Base-by-base conservation (phyloP, 352 stramenopile genomes). In the Pythium volutum region DNA sequence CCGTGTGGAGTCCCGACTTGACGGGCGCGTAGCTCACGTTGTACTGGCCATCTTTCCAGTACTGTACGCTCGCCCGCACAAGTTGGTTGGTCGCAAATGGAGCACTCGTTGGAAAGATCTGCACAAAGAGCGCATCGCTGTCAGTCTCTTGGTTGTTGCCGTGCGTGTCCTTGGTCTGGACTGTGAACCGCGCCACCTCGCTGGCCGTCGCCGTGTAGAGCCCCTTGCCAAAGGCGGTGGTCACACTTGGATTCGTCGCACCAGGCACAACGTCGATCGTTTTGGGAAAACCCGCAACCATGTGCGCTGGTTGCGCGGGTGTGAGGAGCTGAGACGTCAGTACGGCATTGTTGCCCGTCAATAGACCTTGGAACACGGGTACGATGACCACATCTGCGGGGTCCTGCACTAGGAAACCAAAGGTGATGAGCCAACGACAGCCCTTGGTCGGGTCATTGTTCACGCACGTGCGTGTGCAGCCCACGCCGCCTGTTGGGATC, bases 141-240 rank as follows among this genome's bases (percentile, higher is more conserved):
- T 31, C 67, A 42, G 84, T 73, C 34, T 91, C 77, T 25, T 71
- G 70, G 58, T 95, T 82, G 66, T 93, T 93, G 16, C 86, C 86
- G 39, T 91, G 81, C 0, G 82, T 93, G 51, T 93, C 86, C 45
- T 93, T 93, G 59, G 89, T 77, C 33, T 95, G 86, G 11, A 93
- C 74, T 20, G 75, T 85, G 55, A 95, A 95, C 1, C 61, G 75
- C 10, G 77, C 70, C 16, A 71, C 51, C 20, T 82, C 42, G 0
- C 86, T 84, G 11, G 86, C 75, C 0, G 74, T 80, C 5, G 77
- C 70, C 31, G 74, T 54, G 27, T 89, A 89, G 15, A 94, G 52
- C 0, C 85, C 85, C 42, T 64, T 59, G 0, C 83, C 85, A 55
- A 84, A 89, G 22, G 81, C 85, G 0, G 79, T 91, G 27, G 65